phyloP scores from a whole-genome alignment of 176 grass and related monocot genomes.

The Paspalum notatum region DNA sequence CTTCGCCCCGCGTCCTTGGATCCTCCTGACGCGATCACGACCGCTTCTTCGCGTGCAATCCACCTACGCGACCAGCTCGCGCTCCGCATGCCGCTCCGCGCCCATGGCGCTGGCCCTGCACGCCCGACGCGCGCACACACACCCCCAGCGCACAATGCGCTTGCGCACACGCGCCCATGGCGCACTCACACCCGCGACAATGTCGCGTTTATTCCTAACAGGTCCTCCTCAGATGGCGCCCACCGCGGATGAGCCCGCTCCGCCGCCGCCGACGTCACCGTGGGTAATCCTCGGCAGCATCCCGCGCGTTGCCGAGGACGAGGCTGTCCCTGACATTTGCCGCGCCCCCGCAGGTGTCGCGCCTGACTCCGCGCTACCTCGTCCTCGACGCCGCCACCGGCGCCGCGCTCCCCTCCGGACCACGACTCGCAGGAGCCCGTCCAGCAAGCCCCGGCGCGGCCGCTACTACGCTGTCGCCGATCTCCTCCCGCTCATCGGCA shows the following conservation, averaged over 20 bases:
- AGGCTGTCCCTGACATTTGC: background rate
- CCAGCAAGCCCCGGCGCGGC: background rate
- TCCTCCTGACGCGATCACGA: too few species aligned
- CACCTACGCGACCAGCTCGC: too few species aligned
- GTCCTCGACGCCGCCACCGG: conserved; percentile 22
- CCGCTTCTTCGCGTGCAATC: too few species aligned
- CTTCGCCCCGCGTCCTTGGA: too few species aligned
- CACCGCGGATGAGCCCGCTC: background rate
- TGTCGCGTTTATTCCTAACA: too few species aligned
- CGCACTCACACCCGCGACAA: too few species aligned
- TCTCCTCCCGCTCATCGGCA: background rate
- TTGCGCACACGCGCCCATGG: too few species aligned
- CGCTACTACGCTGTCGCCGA: background rate
- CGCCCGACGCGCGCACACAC: too few species aligned
- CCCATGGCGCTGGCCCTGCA: too few species aligned
- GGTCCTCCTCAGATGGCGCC: too few species aligned
- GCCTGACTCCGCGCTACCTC: conserved; percentile 23
- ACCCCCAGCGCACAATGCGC: too few species aligned
- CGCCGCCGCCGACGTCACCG: background rate
- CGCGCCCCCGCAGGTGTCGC: background rate
- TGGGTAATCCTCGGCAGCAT: conserved; percentile 11
- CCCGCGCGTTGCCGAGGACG: background rate
- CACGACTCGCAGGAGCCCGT: background rate
- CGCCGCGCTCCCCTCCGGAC: conserved; percentile 5
- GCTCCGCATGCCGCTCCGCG: too few species aligned